Conservation (phyloP, 2,329 filamentous ascomycete species). For the Talaromyces islandicus region DNA sequence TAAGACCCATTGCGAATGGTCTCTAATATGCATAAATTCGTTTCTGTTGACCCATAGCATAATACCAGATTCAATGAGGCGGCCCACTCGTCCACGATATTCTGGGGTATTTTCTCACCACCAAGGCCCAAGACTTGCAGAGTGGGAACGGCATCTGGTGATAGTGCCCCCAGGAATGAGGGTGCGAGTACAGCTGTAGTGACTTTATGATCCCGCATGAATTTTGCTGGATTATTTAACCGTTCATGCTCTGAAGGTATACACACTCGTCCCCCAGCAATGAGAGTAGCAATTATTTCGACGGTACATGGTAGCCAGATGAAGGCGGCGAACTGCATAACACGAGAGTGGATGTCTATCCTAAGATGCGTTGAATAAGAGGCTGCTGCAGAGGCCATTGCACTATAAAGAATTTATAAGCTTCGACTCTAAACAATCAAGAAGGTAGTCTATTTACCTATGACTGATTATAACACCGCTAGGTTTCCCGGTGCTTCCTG, state of each 20-base stretch:
- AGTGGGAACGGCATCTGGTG: background rate
- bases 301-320: background rate
- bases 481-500: too few species aligned
- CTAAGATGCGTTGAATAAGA: too few species aligned
- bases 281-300: slow-evolving; percentile 1
- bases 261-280: slow-evolving; percentile 3
- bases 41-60: background rate
- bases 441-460: too few species aligned
- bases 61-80: too few species aligned
- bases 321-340: slow-evolving; percentile 5
- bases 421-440: too few species aligned
- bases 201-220: background rate
- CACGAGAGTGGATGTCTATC: background rate
- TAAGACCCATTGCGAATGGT: too few species aligned
- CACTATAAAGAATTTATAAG: too few species aligned
- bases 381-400: too few species aligned
- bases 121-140: background rate
- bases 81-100: too few species aligned
- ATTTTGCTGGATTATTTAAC: background rate
- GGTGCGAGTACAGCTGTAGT: background rate
- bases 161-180: background rate
- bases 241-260: slow-evolving; percentile 4
- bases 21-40: background rate
- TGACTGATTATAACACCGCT: too few species aligned
- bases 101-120: background rate